Conservation (phyloP, 495 filamentous ascomycete genomes). For the Filosporella fistucella region DNA sequence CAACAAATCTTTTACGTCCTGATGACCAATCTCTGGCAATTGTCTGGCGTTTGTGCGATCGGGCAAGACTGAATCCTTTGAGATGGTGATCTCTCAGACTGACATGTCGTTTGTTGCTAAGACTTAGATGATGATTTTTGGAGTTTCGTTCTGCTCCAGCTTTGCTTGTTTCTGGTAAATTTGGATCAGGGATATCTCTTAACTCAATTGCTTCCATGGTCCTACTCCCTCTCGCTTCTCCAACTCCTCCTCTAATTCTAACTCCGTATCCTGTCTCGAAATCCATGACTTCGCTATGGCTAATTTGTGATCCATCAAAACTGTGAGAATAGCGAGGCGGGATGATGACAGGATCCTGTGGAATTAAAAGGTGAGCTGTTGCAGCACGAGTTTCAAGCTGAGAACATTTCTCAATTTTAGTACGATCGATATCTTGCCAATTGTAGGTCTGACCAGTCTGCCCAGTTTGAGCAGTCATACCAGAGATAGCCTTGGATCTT, state of each 20-base stretch:
- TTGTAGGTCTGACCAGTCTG: slow-evolving; percentile 16
- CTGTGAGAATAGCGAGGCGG: slow-evolving; percentile 1
- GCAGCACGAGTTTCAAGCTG: background rate
- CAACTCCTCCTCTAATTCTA: slow-evolving; percentile 10
- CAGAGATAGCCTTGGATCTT: slow-evolving; percentile 27
- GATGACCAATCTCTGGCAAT: slow-evolving; percentile 64
- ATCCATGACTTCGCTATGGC: slow-evolving; percentile 12
- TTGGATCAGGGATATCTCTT: slow-evolving; percentile 12
- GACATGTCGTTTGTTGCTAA: slow-evolving; percentile 30
- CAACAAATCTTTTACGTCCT: slow-evolving; percentile 59
- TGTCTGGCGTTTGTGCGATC: slow-evolving; percentile 44
- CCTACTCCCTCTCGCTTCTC: background rate
- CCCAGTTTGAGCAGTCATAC: background rate
- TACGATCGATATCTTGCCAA: slow-evolving; percentile 18
- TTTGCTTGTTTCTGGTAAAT: slow-evolving; percentile 14
- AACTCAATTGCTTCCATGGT: slow-evolving; percentile 7
- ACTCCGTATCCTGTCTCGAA: slow-evolving; percentile 14
- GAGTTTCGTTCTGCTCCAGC: slow-evolving; percentile 27
- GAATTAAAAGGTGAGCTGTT: background rate
- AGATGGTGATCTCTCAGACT: slow-evolving; percentile 30
- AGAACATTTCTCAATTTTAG: background rate
- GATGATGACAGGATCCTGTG: too few species aligned
- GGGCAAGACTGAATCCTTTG: slow-evolving; percentile 44
- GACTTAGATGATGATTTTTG: slow-evolving; percentile 9
- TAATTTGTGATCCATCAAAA: slow-evolving; percentile 8